Evolutionary conservation across 208 protist species (phyloP).

Genomic region (Tritrichomonas foetus): DNA sequence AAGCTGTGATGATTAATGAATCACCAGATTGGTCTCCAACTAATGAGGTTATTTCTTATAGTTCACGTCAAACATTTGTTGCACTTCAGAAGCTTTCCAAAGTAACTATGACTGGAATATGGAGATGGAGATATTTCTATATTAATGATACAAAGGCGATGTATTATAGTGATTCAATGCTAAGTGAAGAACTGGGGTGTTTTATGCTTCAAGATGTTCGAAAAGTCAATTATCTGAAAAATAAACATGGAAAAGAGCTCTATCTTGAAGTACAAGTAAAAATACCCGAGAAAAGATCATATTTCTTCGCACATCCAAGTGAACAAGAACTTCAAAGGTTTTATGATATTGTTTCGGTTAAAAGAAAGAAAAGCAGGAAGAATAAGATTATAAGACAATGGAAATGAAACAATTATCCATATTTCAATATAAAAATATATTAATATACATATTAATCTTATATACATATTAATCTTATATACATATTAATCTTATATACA

Average conservation of each 20-base stretch:
- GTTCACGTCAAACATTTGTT: neutral
- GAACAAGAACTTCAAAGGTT: neutral
- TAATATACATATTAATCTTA: neutral
- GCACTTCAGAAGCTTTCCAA: neutral
- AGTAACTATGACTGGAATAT: neutral
- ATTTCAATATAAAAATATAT: neutral
- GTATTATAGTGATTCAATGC: neutral
- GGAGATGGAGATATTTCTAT: neutral
- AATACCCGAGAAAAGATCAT: neutral
- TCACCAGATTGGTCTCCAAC: neutral
- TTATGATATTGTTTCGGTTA: neutral
- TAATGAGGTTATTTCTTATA: neutral
- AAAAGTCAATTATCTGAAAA: neutral
- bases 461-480: no score
- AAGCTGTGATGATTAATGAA: neutral
- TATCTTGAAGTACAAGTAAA: neutral
- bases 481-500: no score
- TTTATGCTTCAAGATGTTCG: neutral
- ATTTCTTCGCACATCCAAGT: slow-evolving; percentile 1
- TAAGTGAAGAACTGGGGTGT: neutral
- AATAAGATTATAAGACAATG: neutral
- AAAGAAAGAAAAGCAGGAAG: neutral
- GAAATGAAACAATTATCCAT: neutral
- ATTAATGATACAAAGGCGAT: neutral
- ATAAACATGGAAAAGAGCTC: neutral